A percentile compares a stretch with the other conserved stretches of the same genome.
Evolutionary conservation across 2,329 filamentous ascomycete genomes (phyloP).

Genomic region (Fusarium sp.): DNA sequence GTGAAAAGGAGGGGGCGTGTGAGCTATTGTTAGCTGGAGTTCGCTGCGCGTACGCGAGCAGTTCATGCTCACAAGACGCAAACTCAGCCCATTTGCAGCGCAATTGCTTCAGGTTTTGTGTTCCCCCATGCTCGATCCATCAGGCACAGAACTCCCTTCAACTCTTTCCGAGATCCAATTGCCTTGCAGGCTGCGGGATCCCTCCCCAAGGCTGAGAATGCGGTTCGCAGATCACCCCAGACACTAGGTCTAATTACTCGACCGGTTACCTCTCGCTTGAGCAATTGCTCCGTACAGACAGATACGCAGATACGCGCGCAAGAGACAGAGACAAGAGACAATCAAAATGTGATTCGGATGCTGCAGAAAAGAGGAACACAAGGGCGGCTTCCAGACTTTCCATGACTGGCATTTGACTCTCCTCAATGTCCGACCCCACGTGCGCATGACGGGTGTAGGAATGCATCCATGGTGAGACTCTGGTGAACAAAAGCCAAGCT

Average conservation of each 20-base stretch:
- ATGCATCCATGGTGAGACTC: constrained; percentile 28
- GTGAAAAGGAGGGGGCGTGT: constrained; percentile 33
- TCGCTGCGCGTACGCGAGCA: constrained; percentile 15
- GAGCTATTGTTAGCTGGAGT: constrained; percentile 1
- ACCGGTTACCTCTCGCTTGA: background rate
- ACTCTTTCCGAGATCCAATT: constrained; percentile 8
- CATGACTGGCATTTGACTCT: constrained; percentile 34
- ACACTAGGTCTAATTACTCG: background rate
- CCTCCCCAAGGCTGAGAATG: constrained; percentile 17
- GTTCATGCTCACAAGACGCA: constrained; percentile 28
- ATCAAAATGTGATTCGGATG: background rate
- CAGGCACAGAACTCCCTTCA: background rate
- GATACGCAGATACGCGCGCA: background rate
- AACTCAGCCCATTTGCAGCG: background rate
- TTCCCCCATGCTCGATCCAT: constrained; percentile 3
- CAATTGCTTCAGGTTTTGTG: constrained; percentile 6
- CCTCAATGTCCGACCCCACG: constrained; percentile 29
- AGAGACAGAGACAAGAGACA: background rate
- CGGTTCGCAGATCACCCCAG: constrained; percentile 29
- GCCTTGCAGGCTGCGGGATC: constrained; percentile 30
- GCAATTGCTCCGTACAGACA: background rate
- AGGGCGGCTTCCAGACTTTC: constrained; percentile 30
- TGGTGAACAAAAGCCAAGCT: constrained; percentile 21
- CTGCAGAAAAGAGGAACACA: constrained; percentile 7
- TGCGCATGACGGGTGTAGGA: constrained; percentile 23